These are phyloP conservation scores for Colletotrichum sp. DNA, from an alignment of 2,329 filamentous ascomycete species.

Conservation along the genomic window DNA sequence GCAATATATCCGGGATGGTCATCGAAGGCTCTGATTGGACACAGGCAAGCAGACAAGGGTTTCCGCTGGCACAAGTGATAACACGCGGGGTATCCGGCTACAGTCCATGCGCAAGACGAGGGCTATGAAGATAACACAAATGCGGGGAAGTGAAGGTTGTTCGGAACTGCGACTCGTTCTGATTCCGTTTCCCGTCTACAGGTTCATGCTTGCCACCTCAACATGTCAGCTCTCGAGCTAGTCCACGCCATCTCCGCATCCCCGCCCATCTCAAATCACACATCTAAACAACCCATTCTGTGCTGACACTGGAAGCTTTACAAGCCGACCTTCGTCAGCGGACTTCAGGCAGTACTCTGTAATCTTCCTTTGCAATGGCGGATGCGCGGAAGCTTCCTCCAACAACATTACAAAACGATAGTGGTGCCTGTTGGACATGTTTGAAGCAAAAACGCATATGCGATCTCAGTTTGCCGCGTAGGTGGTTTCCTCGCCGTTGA, in stretches of 20 bases:
- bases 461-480: not conserved
- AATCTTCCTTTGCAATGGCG: not conserved
- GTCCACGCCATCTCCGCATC: not conserved
- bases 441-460: not conserved
- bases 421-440: not conserved
- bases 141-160: not conserved
- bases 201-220: not conserved
- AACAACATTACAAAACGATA: not conserved
- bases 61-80: not conserved
- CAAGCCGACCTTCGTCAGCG: not conserved
- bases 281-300: not conserved
- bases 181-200: not conserved
- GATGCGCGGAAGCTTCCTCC: not conserved
- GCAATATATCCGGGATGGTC: not conserved
- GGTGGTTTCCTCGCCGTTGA: not conserved
- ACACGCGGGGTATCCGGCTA: not conserved
- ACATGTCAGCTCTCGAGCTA: not conserved
- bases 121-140: not conserved
- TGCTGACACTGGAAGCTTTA: not conserved
- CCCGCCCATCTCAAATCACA: not conserved
- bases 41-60: not conserved
- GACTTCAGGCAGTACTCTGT: not conserved
- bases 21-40: not conserved
- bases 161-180: not conserved
- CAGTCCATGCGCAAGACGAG: not conserved